Percentiles rank a stretch among this genome's conserved stretches.
Conservation (phyloP, 2,329 filamentous ascomycete genomes). For the Orbilia javanica region DNA sequence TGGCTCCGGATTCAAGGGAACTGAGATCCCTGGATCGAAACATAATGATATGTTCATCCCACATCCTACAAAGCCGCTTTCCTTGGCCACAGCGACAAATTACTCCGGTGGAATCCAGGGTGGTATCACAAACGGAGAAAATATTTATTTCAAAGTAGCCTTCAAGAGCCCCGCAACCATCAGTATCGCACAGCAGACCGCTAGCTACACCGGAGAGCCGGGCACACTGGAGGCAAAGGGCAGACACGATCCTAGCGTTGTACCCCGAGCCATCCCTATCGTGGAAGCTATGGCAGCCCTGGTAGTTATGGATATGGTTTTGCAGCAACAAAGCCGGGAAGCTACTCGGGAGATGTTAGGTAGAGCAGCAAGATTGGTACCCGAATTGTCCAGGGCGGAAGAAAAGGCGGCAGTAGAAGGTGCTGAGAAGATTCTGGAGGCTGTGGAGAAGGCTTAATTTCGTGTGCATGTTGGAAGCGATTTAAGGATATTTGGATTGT, state of each 20-base stretch:
- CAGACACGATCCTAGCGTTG: constrained; percentile 92
- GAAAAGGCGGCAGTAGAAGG: constrained; percentile 38
- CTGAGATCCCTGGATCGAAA: constrained; percentile 84
- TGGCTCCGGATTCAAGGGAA: constrained; percentile 89
- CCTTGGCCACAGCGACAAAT: constrained; percentile 88
- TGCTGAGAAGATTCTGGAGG: constrained; percentile 28
- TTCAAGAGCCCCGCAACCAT: constrained; percentile 98
- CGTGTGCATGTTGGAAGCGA: background rate
- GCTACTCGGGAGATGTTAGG: constrained; percentile 51
- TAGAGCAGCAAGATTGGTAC: constrained; percentile 41
- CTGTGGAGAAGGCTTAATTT: constrained; percentile 11
- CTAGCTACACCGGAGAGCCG: constrained; percentile 79
- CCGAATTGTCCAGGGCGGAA: constrained; percentile 28
- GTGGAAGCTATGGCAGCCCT: constrained; percentile 92
- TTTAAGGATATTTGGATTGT: background rate
- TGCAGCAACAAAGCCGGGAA: constrained; percentile 77
- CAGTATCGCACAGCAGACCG: constrained; percentile 85
- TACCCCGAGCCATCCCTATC: constrained; percentile 86
- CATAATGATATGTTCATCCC: constrained; percentile 91
- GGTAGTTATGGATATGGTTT: constrained; percentile 85
- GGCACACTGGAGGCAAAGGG: constrained; percentile 91
- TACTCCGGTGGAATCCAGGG: constrained; percentile 96
- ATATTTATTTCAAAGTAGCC: constrained; percentile 92
- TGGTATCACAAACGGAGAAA: constrained; percentile 91
- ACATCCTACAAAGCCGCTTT: constrained; percentile 68